Evolutionary conservation across 2,329 filamentous ascomycete species (phyloP), one percentile per base, ranked within the genome.

Genomic region (Phialemoniopsis sp.): DNA sequence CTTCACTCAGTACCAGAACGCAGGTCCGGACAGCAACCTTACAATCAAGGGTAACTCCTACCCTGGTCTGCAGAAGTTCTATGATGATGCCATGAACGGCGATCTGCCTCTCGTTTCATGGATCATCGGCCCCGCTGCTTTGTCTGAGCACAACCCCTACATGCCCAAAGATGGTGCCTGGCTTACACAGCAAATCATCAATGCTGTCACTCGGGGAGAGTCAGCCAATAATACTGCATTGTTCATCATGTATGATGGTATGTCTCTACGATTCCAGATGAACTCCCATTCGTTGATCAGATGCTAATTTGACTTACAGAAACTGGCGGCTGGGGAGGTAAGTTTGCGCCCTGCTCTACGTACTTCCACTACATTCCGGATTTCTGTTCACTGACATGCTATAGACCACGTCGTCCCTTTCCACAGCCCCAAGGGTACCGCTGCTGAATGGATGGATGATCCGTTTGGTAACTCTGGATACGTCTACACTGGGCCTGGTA

Each of bases 71-170:
- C 56, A 71, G n/a, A 48, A 58, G 13, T 73, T 74, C 51, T 73
- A 71, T 46, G 50, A 60, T 2, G 60, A 64, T 26, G 71, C 70
- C 13, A 56, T 55, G 12, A 63, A 65, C 32, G 69, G 70, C 15
- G 66, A 57, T 13, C 59, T 75, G 3, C 70, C 70, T 1, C 59
- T 63, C 40, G 48, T 74, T 34, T 66, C 59, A 39, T 71, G 65
- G 45, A 67, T 75, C 38, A 58, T 73, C 45, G 60, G 68, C 4
- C 72, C 72, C 0, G 55, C 60, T 8, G 66, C 75, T 43, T 56
- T 78, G 5, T 73, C 70, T 1, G 74, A 78, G 51, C 73, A 78
- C 48, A 64, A 72, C 3, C 72, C 73, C 0, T 76, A 70, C 47
- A 61, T 64, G 32, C 73, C 74, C 3, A 66, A 63, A 42, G 73